phyloP scores from a whole-genome alignment of 2,329 filamentous ascomycete species.

The Lachnellula hyalina region DNA sequence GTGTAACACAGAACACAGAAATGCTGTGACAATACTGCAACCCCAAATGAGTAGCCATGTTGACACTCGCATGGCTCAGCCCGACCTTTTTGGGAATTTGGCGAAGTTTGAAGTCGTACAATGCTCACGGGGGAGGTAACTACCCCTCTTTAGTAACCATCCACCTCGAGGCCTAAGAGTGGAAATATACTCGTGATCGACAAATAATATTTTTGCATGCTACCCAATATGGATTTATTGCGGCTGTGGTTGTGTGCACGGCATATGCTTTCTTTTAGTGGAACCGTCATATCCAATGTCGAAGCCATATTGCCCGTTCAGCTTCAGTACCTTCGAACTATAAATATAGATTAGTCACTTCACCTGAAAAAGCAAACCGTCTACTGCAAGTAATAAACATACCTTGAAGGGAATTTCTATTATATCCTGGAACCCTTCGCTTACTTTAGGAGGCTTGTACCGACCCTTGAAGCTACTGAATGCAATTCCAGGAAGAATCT shows the following conservation, averaged over 20 bases:
- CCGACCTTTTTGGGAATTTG: neutral
- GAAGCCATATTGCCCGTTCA: conserved; percentile 66
- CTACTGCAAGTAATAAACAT: conserved; percentile 23
- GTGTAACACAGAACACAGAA: neutral
- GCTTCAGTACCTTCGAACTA: conserved; percentile 42
- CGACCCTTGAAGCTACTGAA: conserved; percentile 71
- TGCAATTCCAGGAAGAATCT: conserved; percentile 69
- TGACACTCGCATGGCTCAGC: neutral
- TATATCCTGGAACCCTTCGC: conserved; percentile 83
- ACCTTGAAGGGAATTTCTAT: conserved; percentile 67
- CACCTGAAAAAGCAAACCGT: neutral
- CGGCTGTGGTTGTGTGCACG: conserved; percentile 8
- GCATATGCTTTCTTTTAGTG: neutral
- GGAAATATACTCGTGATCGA: neutral
- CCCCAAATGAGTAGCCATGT: neutral
- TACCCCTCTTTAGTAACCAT: conserved; percentile 1
- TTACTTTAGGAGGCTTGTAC: conserved; percentile 63
- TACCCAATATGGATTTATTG: conserved; percentile 1
- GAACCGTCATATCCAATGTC: conserved; percentile 62
- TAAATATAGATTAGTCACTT: neutral
- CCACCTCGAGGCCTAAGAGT: neutral
- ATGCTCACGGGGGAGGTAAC: neutral
- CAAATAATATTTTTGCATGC: neutral
- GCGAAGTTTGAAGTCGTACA: neutral
- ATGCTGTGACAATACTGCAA: neutral